Percentiles rank a stretch among this genome's conserved stretches.
phyloP scores from a whole-genome alignment of 352 stramenopile genomes.

The Phytophthora pisi region DNA sequence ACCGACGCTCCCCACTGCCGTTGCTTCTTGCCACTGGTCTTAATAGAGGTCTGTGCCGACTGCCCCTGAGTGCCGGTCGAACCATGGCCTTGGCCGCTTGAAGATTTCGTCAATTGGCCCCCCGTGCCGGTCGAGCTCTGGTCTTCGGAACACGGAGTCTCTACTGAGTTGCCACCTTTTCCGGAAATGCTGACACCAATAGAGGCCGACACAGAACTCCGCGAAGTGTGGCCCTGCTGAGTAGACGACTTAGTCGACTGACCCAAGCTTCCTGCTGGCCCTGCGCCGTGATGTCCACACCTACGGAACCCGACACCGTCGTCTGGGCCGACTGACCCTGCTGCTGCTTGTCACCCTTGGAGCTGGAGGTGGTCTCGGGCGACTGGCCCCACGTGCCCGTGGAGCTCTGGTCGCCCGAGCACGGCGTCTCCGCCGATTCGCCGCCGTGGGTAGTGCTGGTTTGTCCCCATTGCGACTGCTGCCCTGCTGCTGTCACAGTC shows the following conservation, averaged over 20 bases:
- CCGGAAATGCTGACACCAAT: not conserved
- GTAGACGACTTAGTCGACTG: too few relatives aligned
- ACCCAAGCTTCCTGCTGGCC: conserved; percentile 4
- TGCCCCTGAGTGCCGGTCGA: conserved; percentile 2
- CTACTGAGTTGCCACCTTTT: not conserved
- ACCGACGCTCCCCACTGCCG: conserved; percentile 1
- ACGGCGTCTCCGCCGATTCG: conserved; percentile 22
- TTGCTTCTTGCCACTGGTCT: not conserved
- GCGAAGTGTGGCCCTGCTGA: too few relatives aligned
- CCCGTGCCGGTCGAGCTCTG: not conserved
- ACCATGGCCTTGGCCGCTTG: not conserved
- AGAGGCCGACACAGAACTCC: too few relatives aligned
- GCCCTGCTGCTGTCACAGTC: conserved; percentile 11
- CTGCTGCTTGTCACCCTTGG: not conserved
- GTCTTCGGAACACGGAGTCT: conserved; percentile 10
- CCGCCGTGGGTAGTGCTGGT: conserved; percentile 7
- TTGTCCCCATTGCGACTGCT: conserved; percentile 5
- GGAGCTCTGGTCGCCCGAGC: conserved; percentile 22
- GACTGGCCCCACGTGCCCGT: conserved; percentile 18
- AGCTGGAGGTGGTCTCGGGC: conserved; percentile 13
- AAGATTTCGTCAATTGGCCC: not conserved
- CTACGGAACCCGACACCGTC: conserved; percentile 11
- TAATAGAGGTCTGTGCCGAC: conserved; percentile 1
- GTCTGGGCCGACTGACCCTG: conserved; percentile 14
- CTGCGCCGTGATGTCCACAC: conserved; percentile 11